Conservation (phyloP, 352 stramenopile species). For the Pythium sp. region DNA sequence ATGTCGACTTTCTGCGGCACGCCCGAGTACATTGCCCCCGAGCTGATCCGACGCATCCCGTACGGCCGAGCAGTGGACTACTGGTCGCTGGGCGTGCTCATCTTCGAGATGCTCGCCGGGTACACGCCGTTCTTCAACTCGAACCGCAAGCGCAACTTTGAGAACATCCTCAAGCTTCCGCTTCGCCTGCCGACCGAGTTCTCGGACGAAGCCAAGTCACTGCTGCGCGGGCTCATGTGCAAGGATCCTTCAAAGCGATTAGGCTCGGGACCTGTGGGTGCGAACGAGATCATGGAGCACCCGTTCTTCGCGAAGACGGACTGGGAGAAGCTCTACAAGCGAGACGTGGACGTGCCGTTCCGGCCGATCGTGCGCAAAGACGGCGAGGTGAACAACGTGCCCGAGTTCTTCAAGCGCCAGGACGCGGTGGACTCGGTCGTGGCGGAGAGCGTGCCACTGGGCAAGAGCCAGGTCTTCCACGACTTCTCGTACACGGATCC, state of each 20-base stretch:
- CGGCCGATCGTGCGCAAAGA: conserved; percentile 64
- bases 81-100: conserved; percentile 84
- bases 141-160: conserved; percentile 84
- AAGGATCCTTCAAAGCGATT: conserved; percentile 76
- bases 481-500: conserved; percentile 80
- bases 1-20: conserved; percentile 89
- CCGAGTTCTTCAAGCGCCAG: conserved; percentile 81
- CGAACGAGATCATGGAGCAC: conserved; percentile 82
- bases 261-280: conserved; percentile 60
- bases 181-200: conserved; percentile 73
- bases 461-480: conserved; percentile 70
- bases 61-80: conserved; percentile 87
- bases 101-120: conserved; percentile 83
- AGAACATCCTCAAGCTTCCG: conserved; percentile 82
- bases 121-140: conserved; percentile 78
- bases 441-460: conserved; percentile 44
- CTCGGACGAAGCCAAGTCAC: conserved; percentile 66
- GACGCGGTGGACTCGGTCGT: conserved; percentile 73
- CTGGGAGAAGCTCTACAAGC: conserved; percentile 80
- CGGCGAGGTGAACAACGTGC: conserved; percentile 72
- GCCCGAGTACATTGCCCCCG: conserved; percentile 91
- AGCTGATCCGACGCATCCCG: conserved; percentile 72
- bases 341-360: conserved; percentile 65
- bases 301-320: conserved; percentile 77
- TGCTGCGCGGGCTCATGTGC: conserved; percentile 71